These are phyloP conservation scores for Pyricularia pennisetigena DNA, from an alignment of 2,329 filamentous ascomycete genomes.

Conservation along the genomic window DNA sequence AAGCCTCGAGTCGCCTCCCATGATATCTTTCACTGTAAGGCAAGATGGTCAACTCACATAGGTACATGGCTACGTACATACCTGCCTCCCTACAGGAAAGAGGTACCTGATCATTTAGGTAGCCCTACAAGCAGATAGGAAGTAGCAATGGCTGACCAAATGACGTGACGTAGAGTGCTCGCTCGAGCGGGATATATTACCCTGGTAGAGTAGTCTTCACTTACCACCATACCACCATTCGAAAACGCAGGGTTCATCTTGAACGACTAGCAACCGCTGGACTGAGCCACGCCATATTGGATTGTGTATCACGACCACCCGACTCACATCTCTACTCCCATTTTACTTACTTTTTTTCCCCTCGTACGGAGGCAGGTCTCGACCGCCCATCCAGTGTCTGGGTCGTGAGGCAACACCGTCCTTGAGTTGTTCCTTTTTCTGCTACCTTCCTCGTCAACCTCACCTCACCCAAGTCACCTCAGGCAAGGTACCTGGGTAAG, in stretches of 20 bases:
- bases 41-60: too few species aligned
- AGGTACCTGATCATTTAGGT: too few species aligned
- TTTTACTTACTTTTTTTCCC: background rate
- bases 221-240: background rate
- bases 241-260: background rate
- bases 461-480: background rate
- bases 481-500: background rate
- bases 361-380: background rate
- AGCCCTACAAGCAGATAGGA: background rate
- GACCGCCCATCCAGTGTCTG: background rate
- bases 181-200: background rate
- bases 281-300: background rate
- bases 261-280: background rate
- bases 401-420: background rate
- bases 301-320: background rate
- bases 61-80: background rate
- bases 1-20: background rate
- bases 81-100: too few species aligned
- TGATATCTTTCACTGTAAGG: background rate
- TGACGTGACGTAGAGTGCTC: background rate
- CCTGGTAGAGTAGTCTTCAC: background rate
- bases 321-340: background rate
- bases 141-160: background rate
- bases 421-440: background rate
- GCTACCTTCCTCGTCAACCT: background rate